Percentiles rank a stretch among this genome's conserved stretches.
Conservation (phyloP, 805 yeast species). For the Wickerhamomyces pijperi region DNA sequence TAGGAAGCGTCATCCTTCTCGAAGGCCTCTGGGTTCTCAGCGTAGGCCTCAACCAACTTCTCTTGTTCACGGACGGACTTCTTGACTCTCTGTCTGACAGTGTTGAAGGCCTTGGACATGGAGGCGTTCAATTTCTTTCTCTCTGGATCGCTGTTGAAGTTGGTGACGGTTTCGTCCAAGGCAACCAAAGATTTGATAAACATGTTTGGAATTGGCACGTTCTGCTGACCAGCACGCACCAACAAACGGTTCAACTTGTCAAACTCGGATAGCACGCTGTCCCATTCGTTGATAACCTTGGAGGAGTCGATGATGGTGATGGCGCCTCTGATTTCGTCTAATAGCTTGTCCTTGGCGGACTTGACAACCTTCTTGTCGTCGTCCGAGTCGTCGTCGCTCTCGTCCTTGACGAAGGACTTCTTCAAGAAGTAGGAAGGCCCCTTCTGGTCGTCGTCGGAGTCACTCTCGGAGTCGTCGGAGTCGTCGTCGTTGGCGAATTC, state of each 20-base stretch:
- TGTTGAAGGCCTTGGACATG: slow-evolving; percentile 78
- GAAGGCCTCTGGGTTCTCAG: slow-evolving; percentile 65
- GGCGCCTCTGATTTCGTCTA: slow-evolving; percentile 71
- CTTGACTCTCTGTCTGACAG: slow-evolving; percentile 78
- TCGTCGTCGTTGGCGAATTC: slow-evolving; percentile 25
- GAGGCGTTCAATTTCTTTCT: slow-evolving; percentile 71
- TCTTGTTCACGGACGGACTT: slow-evolving; percentile 66
- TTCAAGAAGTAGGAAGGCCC: slow-evolving; percentile 36
- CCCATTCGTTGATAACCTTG: slow-evolving; percentile 70
- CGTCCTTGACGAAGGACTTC: slow-evolving; percentile 25
- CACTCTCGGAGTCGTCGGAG: slow-evolving; percentile 29
- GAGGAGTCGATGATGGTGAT: slow-evolving; percentile 61
- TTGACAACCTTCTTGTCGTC: slow-evolving; percentile 81
- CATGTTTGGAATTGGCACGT: slow-evolving; percentile 57
- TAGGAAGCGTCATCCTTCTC: slow-evolving; percentile 33
- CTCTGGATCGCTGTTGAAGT: slow-evolving; percentile 36
- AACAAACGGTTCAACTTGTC: slow-evolving; percentile 64
- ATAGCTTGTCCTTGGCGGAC: slow-evolving; percentile 83
- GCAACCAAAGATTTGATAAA: slow-evolving; percentile 60
- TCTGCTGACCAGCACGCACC: slow-evolving; percentile 67
- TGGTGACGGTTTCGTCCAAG: slow-evolving; percentile 57
- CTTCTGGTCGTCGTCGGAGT: slow-evolving; percentile 30
- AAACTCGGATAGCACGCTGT: slow-evolving; percentile 58
- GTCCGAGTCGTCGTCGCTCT: slow-evolving; percentile 38
- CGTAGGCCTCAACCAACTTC: slow-evolving; percentile 44